Percentiles rank a stretch among this genome's conserved stretches.
phyloP scores from a whole-genome alignment of 108 stramenopile genomes.

The Licmophora abbreviata region DNA sequence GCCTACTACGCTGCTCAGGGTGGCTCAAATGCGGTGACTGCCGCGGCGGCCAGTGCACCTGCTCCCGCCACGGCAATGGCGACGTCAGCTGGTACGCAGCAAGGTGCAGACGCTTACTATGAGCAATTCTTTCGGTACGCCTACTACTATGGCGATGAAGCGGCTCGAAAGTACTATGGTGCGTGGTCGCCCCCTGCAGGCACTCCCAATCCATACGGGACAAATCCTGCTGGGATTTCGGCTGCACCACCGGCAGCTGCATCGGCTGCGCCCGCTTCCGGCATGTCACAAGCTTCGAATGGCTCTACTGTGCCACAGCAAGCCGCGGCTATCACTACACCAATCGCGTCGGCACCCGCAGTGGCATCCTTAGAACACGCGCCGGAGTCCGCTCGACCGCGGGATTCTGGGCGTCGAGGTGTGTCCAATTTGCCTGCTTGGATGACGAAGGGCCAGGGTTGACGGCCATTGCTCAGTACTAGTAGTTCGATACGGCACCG shows the following conservation, averaged over 20 bases:
- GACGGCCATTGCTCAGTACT: too few species aligned
- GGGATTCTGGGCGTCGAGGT: constrained; percentile 71
- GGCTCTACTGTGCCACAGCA: constrained; percentile 6
- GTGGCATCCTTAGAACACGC: too few species aligned
- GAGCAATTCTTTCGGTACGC: constrained; percentile 84
- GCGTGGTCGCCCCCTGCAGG: constrained; percentile 84
- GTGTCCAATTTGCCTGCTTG: constrained; percentile 87
- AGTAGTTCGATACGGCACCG: too few species aligned
- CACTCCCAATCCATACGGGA: constrained; percentile 80
- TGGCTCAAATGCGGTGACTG: constrained; percentile 12
- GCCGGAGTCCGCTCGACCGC: constrained; percentile 17
- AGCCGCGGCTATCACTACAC: constrained; percentile 10
- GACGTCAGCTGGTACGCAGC: background rate
- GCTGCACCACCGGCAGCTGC: constrained; percentile 27
- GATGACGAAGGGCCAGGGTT: constrained; percentile 58
- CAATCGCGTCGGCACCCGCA: constrained; percentile 3
- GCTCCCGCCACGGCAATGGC: constrained; percentile 3
- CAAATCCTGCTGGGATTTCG: constrained; percentile 31
- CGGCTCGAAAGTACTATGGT: constrained; percentile 80
- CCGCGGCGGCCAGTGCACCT: constrained; percentile 6
- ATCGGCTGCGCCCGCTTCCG: constrained; percentile 15
- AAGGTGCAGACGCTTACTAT: constrained; percentile 75
- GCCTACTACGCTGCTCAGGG: constrained; percentile 61
- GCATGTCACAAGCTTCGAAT: background rate
- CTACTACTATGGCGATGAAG: constrained; percentile 77